Base-by-base conservation (phyloP, 257 asterid genomes). In the Anisodus tanguticus region DNA sequence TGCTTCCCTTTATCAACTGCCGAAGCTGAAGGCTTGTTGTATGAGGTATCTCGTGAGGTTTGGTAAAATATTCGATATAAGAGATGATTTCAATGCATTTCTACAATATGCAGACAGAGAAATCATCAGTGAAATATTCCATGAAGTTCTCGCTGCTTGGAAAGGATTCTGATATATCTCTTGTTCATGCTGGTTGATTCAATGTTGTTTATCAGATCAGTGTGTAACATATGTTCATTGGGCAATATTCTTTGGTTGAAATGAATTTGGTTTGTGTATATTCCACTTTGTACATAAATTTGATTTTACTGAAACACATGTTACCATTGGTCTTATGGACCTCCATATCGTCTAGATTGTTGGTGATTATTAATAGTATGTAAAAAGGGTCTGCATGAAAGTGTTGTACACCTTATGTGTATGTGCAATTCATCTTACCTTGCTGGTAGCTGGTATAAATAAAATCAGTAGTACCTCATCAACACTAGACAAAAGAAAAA, bases 121-220 rank as follows among this genome's bases (percentile, higher is more conserved):
- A 82, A 84, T 94, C 86, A 87, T 93, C 69, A 81, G 87, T 70
- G 97, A 95, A 85, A 47, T 95, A 77, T 87, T 95, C 79, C 86
- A 91, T 43, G 98, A 95, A 90, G 91, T 95, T 85, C 98, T 95
- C 37, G 90, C 89, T 79, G 91, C 91, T 53, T 95, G 98, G 98
- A 92, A 93, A 82, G 98, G 98, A 17, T 95, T 95, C 93, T 95
- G 91, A 92, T 35, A 54, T 59, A 54, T 59, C 66, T 76, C n/a
- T 45, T 57, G 64, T 63, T 59, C 57, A 4, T 80, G 35, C 9
- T 74, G 66, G 35, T 66, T 84, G 43, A 60, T 84, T 68, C 69
- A 22, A 37, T 19, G 39, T n/a, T 47, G 11, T 41, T 26, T 43
- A 43, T 43, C 49, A 17, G n/a, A 63, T 26, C 43, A 74, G 83